phyloP scores from a whole-genome alignment of 2,329 filamentous ascomycete genomes.

The Cordyceps pruinosa region DNA sequence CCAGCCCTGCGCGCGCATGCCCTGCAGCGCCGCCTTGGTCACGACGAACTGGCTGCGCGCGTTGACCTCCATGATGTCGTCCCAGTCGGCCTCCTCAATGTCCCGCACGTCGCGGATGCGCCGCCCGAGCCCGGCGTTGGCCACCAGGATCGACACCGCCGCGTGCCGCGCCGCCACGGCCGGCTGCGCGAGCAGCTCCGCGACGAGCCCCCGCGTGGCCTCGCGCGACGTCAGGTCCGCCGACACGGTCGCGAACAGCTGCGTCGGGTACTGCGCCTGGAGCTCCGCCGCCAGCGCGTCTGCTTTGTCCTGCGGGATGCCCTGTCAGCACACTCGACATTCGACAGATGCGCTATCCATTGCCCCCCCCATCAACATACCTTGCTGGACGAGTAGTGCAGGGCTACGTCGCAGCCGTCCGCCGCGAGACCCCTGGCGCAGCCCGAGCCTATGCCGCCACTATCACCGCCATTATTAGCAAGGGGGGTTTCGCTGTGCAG shows the following conservation, averaged over 20 bases:
- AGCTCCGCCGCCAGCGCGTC: conserved; percentile 23
- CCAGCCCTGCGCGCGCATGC: conserved; percentile 54
- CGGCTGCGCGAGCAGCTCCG: conserved; percentile 15
- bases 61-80: conserved; percentile 58
- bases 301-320: conserved; percentile 22
- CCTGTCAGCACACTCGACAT: background rate
- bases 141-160: conserved; percentile 48
- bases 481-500: background rate
- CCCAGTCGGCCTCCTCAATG: conserved; percentile 57
- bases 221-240: conserved; percentile 25
- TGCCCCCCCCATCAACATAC: conserved; percentile 19
- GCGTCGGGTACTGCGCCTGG: conserved; percentile 17
- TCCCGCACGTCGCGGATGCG: conserved; percentile 50
- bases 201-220: conserved; percentile 19
- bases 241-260: conserved; percentile 22
- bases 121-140: conserved; percentile 61
- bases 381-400: conserved; percentile 29
- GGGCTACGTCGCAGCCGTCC: conserved; percentile 28
- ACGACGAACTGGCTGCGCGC: conserved; percentile 53
- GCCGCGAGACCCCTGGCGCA: conserved; percentile 26
- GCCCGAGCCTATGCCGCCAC: conserved; percentile 29
- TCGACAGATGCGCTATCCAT: too few species aligned
- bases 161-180: conserved; percentile 18
- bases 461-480: conserved; percentile 12
- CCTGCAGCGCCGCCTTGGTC: conserved; percentile 51